Conservation (phyloP, 306 rosid genomes). For the Castanea mollissima region DNA sequence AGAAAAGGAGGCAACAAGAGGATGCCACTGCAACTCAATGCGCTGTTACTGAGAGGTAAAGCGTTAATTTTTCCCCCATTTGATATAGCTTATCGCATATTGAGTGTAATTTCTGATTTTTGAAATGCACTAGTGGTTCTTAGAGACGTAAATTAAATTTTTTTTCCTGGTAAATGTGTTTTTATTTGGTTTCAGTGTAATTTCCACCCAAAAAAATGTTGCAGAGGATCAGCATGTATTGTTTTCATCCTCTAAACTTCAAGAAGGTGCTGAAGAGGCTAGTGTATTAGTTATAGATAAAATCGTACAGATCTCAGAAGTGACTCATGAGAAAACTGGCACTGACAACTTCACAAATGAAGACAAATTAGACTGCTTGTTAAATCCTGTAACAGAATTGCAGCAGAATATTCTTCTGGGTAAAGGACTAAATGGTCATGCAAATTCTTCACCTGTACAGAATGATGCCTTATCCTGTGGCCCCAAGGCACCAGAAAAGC, state of each 20-base stretch:
- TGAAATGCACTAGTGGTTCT: constrained; percentile 5
- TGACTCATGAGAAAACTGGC: constrained; percentile 46
- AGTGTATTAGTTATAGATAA: constrained; percentile 55
- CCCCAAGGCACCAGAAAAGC: constrained; percentile 30
- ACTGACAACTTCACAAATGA: constrained; percentile 18
- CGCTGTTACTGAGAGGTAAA: constrained; percentile 45
- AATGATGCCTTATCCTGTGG: constrained; percentile 34
- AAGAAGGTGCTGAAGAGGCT: constrained; percentile 50
- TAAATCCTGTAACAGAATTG: constrained; percentile 21
- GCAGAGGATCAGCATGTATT: constrained; percentile 34
- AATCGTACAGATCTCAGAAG: constrained; percentile 61
- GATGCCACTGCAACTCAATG: constrained; percentile 25
- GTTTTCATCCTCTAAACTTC: constrained; percentile 37
- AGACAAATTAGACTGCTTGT: constrained; percentile 25
- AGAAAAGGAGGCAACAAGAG: constrained; percentile 62
- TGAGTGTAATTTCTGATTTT: not conserved
- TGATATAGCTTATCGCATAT: not conserved
- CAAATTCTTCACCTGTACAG: constrained; percentile 34
- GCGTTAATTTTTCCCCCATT: constrained; percentile 4
- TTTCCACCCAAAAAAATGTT: constrained; percentile 36
- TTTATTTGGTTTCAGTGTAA: constrained; percentile 46
- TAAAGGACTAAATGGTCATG: constrained; percentile 25
- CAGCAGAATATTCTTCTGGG: constrained; percentile 17
- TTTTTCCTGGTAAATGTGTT: not conserved
- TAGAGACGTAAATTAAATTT: constrained; percentile 6